A percentile compares a stretch with the other conserved stretches of the same genome.
Evolutionary conservation across 2,329 filamentous ascomycete genomes (phyloP).

Genomic region (Trichophyton rubrum): DNA sequence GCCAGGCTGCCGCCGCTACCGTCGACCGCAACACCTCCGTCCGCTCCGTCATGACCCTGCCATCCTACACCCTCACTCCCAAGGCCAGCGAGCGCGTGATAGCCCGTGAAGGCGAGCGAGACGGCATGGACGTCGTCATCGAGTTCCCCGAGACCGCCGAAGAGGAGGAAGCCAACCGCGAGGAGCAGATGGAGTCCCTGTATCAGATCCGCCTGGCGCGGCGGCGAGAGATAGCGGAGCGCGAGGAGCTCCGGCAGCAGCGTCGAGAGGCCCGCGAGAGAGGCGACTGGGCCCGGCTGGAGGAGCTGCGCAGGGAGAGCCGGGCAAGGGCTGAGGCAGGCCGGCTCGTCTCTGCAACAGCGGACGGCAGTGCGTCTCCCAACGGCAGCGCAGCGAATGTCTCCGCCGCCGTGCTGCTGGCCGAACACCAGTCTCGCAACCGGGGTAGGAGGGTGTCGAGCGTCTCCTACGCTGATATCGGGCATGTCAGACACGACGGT

Average conservation of each 20-base stretch:
- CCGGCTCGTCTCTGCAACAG: constrained; percentile 7
- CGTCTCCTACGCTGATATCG: constrained; percentile 37
- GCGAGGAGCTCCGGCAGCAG: constrained; percentile 59
- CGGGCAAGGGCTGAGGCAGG: constrained; percentile 40
- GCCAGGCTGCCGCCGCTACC: background rate
- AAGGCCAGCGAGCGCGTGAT: constrained; percentile 68
- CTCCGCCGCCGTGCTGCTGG: constrained; percentile 27
- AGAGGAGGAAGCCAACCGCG: constrained; percentile 63
- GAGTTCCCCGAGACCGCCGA: constrained; percentile 72
- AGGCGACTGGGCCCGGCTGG: constrained; percentile 58
- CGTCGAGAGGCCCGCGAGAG: constrained; percentile 59
- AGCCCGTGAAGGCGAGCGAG: constrained; percentile 79
- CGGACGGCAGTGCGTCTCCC: constrained; percentile 16
- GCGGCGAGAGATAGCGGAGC: constrained; percentile 60
- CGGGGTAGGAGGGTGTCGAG: constrained; percentile 36
- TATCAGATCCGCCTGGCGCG: constrained; percentile 79
- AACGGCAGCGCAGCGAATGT: constrained; percentile 26
- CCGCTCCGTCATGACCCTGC: constrained; percentile 87
- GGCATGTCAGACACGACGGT: constrained; percentile 38
- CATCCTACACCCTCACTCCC: constrained; percentile 64
- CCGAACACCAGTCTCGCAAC: constrained; percentile 33
- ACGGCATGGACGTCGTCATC: constrained; percentile 78
- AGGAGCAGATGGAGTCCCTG: constrained; percentile 83
- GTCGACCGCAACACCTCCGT: constrained; percentile 77
- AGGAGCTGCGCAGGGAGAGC: constrained; percentile 46